Evolutionary conservation across 1,139 yeast genomes (phyloP), one percentile per base, ranked within the genome.

Genomic region (Pichia terricola): DNA sequence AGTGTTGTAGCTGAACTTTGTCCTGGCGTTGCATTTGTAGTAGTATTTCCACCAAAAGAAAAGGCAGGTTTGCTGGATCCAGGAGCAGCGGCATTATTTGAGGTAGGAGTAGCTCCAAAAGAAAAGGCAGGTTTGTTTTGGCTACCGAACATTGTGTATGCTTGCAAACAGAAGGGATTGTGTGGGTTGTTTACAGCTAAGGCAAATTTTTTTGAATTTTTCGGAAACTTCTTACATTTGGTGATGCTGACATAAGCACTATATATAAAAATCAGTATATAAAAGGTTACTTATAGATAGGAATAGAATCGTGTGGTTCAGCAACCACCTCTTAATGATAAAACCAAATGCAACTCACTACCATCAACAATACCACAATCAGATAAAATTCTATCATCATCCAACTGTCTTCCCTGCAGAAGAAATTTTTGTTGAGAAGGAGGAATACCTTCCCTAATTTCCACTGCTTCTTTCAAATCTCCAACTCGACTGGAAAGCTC

Each of bases 381-480:
- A 44, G 70, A 75, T 10, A 84, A 78, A 1, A 88, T 77, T 55
- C 74, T 71, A 31, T 81, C 85, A 58, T 86, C 95, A 53, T 80
- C 81, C 80, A 91, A 77, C 66, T 89, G 96, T 56, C 88, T 85
- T 26, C 98, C 98, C 49, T 85, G 81, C 66, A 78, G 88, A 58
- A 91, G 83, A 53, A 91, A 75, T 55, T 96, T 75, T 63, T 91
- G 98, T 65, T 91, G 98, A 32, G 87, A 79, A 26, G 98, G 97
- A 4, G 97, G 96, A 47, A 91, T 91, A 4, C 98, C 98, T 63
- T 91, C 98, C 60, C 88, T 86, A 60, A 91, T 96, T 64, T 91
- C 97, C 70, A 91, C 79, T 64, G 85, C 77, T 63, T 91, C 97
- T 66, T 91, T 91, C 66, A 91, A 80, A 43, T 86, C 77, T 53